Evolutionary conservation across 2,329 filamentous ascomycete species (phyloP), one percentile per base, ranked within the genome.

Genomic region (Diplodia seriata): DNA sequence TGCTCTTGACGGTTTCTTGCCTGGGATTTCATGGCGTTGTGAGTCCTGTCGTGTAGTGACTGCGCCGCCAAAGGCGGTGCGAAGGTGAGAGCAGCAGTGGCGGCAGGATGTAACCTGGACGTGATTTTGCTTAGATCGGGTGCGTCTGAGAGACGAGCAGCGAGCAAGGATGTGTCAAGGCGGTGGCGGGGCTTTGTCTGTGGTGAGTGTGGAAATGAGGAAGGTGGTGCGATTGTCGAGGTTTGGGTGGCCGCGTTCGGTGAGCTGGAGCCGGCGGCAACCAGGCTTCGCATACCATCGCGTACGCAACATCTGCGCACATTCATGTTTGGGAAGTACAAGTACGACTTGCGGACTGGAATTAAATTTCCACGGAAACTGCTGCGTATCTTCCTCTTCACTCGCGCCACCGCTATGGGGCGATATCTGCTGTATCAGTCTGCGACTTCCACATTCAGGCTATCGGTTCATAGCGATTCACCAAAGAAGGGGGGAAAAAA

Each of bases 1-100:
- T 76, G 77, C 70, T 79, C 78, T 9, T 29, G 72, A 71, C 68
- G 72, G 50, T 1, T 47, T 26, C 54, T 67, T 36, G 2, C 20
- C 12, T 40, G 43, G 11, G 55, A 53, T 1, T 26, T 53, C 66
- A 67, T 67, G 9, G 18, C 26, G 47, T 5, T 15, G 56, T 33
- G 15, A 38, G 23, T 9, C 15, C 18, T 54, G 50, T n/a, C 15
- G 20, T 53, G 14, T 5, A 40, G 49, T 15, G 26, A n/a, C 11
- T 14, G 36, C 47, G 57, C 26, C 18, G 57, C 15, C 4, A 4
- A 29, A 11, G 26, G 38, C 47, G 57, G 15, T 23, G 7, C 8
- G 23, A 50, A 50, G 33, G 2, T 47, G 36, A 20, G 26, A 47
- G 40, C 9, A 5, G 53, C 26, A 20, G 18, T 36, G 53, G 15